Evolutionary conservation across 495 filamentous ascomycete species (phyloP), one percentile per base, ranked within the genome.

Genomic region (Aspergillus panamensis): DNA sequence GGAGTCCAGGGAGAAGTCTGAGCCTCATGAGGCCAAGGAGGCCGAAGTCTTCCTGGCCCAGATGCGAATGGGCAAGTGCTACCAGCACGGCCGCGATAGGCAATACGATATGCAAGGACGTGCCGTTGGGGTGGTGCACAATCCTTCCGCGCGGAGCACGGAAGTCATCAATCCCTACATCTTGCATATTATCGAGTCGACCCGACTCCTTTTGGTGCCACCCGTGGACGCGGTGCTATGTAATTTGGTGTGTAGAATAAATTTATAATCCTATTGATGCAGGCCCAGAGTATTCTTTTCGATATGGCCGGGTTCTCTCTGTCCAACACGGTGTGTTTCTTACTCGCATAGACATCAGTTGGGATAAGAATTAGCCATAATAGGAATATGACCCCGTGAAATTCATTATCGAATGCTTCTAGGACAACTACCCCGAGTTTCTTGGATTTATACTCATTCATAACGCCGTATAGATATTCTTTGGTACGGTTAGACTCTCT

Each of bases 351-450:
- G 6, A 3, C 29, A 42, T 8, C 20, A 10, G 21, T n/a, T 21
- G 1, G 16, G n/a, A 12, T 3, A 45, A 25, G 31, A 2, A 21
- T 51, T 31, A 10, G n/a, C 1, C 8, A 20, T 25, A 21, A 6
- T 52, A 91, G 89, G 93, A 97, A 69, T 97, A 96, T 68, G 83
- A 89, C 0, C 92, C 94, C 0, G 90, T 97, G 16, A 97, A 92
- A 66, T 97, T 96, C 76, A 91, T 97, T 79, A 92, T 97, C 72
- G 92, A 93, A 73, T 94, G 90, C 69, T 96, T 98, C 67, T 92
- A 97, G 75, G 92, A 91, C 40, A 96, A 96, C 72, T 98, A 97
- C 69, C 93, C 94, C 5, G 94, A 97, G 71, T 88, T 79, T 35
- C 80, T 98, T 0, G 93, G 92, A 37, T 77, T 85, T 3, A 86